Percentiles rank a stretch among this genome's conserved stretches.
phyloP scores from a whole-genome alignment of 2,329 filamentous ascomycete species.

The Penicillium freii region DNA sequence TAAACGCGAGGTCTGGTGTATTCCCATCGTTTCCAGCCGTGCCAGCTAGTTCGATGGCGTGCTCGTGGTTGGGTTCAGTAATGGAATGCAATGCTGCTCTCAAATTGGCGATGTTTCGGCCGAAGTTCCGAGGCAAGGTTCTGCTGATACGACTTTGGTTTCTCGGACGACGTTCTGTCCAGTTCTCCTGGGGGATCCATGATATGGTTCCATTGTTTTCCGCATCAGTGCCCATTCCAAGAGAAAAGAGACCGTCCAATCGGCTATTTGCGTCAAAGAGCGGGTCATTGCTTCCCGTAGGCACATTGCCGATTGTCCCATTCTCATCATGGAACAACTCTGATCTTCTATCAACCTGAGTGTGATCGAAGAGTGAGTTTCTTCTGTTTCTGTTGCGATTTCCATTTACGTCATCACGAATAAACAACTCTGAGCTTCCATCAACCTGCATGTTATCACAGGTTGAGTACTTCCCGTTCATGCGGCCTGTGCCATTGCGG shows the following conservation, averaged over 20 bases:
- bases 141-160: neutral
- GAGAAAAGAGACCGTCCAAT: neutral
- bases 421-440: neutral
- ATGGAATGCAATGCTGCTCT: neutral
- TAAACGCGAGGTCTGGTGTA: neutral
- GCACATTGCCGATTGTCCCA: neutral
- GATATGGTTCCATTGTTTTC: neutral
- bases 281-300: neutral
- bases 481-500: neutral
- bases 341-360: neutral
- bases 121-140: constrained; percentile 7
- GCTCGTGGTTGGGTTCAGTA: neutral
- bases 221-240: too few relatives aligned
- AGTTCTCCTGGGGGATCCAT: neutral
- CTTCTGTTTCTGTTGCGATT: neutral
- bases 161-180: neutral
- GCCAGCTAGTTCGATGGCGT: neutral
- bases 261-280: neutral
- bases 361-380: neutral
- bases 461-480: neutral
- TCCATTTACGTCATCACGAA: neutral
- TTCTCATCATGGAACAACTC: neutral
- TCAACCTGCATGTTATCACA: neutral
- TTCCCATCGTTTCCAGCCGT: neutral
- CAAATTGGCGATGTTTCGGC: neutral